Base-by-base conservation (phyloP, 768 basidiomycete genomes). In the Mycena vitilis region DNA sequence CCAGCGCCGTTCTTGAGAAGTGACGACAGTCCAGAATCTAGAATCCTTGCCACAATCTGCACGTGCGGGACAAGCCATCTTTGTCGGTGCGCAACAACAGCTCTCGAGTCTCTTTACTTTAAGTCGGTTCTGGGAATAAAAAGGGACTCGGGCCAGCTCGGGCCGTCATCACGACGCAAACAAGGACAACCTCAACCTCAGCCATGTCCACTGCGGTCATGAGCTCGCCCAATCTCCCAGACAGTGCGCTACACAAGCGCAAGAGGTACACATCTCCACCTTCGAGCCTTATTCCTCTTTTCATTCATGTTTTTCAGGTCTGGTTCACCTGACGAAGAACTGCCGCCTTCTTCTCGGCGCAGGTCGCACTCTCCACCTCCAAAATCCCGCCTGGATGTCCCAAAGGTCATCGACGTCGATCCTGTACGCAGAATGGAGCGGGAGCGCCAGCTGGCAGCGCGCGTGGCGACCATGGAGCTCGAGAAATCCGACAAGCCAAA, bases 361-460 rank as follows among this genome's bases (percentile, higher is more conserved):
- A 77, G 86, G 64, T 85, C 85, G 9, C 76, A 75, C 45, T 86
- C 86, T 30, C 85, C 85, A 8, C 77, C 81, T 20, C 59, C 74
- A 53, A 70, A 69, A 55, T 68, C 75, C 57, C 60, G 69, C 22
- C 65, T 79, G 65, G 71, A 80, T 49, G 74, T 79, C 63, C 76
- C 76, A 22, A 79, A 75, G 75, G 87, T 95, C 16, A 78, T 77
- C 30, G 95, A 96, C 78, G 89, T 87, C 20, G 94, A 96, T 77
- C 95, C 94, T 16, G 81, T 87, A 10, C 89, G 94, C 42, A 85
- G 88, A 30, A 88, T 89, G 0, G 88, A 95, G 74, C 89, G 95
- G 52, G 94, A 96, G 76, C 86, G 89, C 52, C 92, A 94, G 76
- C 86, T 93, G 42, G 91, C 93, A 1, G 87, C 90, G 34, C 86